Conservation (phyloP, 371 early-diverging fungal genomes). For the Mucor plumbeus region DNA sequence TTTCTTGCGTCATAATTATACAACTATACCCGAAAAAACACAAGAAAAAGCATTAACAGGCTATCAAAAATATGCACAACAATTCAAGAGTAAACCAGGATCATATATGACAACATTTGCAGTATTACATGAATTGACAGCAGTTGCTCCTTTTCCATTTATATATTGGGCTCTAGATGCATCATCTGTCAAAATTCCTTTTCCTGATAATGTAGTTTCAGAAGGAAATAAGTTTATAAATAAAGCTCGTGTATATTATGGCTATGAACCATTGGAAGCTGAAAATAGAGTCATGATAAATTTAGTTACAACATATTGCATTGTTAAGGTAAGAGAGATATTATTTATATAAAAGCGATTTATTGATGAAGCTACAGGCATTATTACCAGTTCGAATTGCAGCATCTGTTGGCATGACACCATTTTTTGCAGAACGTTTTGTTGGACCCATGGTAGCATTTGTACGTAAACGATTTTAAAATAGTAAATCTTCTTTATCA, state of each 20-base stretch:
- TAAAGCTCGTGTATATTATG: constrained; percentile 61
- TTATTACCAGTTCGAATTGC: constrained; percentile 73
- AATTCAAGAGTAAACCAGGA: constrained; percentile 77
- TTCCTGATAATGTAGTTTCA: constrained; percentile 68
- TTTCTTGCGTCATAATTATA: neutral
- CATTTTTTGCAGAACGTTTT: constrained; percentile 62
- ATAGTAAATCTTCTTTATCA: constrained; percentile 51
- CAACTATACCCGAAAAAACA: constrained; percentile 7
- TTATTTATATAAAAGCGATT: too few relatives aligned
- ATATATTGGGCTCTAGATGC: constrained; percentile 70
- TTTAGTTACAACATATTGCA: constrained; percentile 79
- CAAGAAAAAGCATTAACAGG: constrained; percentile 10
- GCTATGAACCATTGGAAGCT: constrained; percentile 50
- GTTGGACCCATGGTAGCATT: constrained; percentile 34
- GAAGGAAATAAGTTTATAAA: constrained; percentile 74
- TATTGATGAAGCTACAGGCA: constrained; percentile 24
- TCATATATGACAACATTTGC: constrained; percentile 83
- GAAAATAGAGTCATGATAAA: constrained; percentile 70
- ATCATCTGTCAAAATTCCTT: constrained; percentile 62
- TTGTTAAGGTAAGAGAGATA: constrained; percentile 69
- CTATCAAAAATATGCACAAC: constrained; percentile 55
- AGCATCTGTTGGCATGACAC: constrained; percentile 71
- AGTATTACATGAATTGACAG: constrained; percentile 89
- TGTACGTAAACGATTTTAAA: constrained; percentile 33
- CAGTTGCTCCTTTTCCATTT: constrained; percentile 79